phyloP scores from a whole-genome alignment of 805 yeast species.

The Hanseniaspora nectarophila region DNA sequence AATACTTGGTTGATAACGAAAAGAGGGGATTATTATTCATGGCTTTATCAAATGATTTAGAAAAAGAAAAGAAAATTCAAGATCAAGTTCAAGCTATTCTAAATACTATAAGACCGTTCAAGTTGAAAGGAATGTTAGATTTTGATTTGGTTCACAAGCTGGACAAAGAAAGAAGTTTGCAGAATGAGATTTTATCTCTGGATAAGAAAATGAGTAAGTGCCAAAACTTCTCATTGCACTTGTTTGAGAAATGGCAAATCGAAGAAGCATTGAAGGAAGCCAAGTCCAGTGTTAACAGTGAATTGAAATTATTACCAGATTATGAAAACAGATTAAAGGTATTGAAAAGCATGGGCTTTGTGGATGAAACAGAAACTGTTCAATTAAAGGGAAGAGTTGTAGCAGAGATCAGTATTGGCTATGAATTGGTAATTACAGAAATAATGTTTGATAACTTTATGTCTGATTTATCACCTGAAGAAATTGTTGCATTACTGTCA shows the following conservation, averaged over 20 bases:
- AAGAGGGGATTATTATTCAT: neutral
- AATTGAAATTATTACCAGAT: constrained; percentile 80
- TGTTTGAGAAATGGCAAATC: constrained; percentile 14
- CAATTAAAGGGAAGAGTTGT: constrained; percentile 81
- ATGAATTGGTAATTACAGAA: constrained; percentile 83
- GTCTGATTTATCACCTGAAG: constrained; percentile 89
- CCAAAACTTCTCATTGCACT: neutral
- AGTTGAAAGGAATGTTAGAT: constrained; percentile 21
- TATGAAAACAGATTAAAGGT: constrained; percentile 81
- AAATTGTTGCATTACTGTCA: constrained; percentile 86
- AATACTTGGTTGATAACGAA: constrained; percentile 20
- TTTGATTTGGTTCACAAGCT: constrained; percentile 26
- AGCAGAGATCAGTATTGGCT: constrained; percentile 84
- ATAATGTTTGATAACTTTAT: constrained; percentile 80
- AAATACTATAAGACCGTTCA: constrained; percentile 18
- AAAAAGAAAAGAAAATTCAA: neutral
- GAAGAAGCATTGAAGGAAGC: constrained; percentile 29
- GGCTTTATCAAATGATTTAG: constrained; percentile 9
- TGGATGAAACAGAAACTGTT: constrained; percentile 61
- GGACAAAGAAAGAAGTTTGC: constrained; percentile 24
- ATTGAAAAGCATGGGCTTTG: constrained; percentile 62
- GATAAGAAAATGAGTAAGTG: constrained; percentile 20
- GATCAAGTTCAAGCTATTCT: constrained; percentile 16
- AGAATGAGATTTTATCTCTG: constrained; percentile 23
- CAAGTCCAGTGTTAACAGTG: constrained; percentile 59